Conservation (phyloP, 495 filamentous ascomycete genomes). For the Penicillium simplicissimum region DNA sequence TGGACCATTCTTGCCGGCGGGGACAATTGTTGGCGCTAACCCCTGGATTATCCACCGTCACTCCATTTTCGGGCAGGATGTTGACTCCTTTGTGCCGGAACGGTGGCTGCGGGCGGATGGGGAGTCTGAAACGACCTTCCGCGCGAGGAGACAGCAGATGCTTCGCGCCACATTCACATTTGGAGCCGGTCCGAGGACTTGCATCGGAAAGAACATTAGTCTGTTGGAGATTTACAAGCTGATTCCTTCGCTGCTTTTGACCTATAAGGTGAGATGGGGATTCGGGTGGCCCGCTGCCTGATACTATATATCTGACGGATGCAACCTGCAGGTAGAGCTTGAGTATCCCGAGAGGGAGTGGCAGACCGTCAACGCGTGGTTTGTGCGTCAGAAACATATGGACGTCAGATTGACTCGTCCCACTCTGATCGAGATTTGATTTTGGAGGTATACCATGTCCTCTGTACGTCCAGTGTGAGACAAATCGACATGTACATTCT, state of each 20-base stretch:
- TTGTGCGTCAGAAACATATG: constrained; percentile 32
- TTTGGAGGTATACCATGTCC: not conserved
- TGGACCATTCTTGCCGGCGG: constrained; percentile 56
- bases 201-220: constrained; percentile 73
- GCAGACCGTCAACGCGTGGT: constrained; percentile 37
- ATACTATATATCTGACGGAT: not conserved
- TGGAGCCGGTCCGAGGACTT: constrained; percentile 63
- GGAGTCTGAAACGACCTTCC: constrained; percentile 43
- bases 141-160: constrained; percentile 23
- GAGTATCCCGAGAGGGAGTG: constrained; percentile 29
- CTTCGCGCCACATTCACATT: constrained; percentile 42
- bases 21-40: constrained; percentile 61
- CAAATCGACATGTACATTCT: not conserved
- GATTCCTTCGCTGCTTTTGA: constrained; percentile 65
- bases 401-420: constrained; percentile 14
- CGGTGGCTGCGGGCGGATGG: constrained; percentile 48
- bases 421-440: not conserved
- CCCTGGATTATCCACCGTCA: constrained; percentile 27
- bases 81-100: constrained; percentile 52
- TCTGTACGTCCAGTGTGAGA: not conserved
- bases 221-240: constrained; percentile 80
- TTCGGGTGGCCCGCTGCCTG: not conserved
- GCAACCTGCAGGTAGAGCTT: constrained; percentile 25
- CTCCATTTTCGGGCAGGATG: constrained; percentile 15
- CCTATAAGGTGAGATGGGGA: constrained; percentile 53